Conservation (phyloP, 139 green algal species). For the Deuterostichococcus epilithicus region DNA sequence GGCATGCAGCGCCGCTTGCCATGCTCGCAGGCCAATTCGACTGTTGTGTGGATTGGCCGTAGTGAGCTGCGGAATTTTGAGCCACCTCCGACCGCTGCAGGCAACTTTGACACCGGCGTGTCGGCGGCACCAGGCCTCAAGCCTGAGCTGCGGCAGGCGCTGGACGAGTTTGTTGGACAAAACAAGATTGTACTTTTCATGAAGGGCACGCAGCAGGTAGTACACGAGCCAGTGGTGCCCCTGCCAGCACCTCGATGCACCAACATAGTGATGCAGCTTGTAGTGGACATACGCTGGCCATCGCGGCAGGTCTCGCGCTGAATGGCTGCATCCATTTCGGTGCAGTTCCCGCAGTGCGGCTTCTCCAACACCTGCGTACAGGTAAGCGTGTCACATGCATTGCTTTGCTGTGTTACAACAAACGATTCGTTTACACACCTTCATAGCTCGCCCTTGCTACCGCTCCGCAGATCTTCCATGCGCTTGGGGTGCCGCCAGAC, state of each 20-base stretch:
- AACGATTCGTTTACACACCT: no score
- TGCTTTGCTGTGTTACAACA: background rate
- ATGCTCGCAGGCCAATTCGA: no score
- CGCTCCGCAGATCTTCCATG: slow-evolving; percentile 74
- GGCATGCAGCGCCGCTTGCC: no score
- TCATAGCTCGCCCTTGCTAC: background rate
- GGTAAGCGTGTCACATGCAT: slow-evolving; percentile 4
- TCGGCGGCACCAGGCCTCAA: slow-evolving; percentile 32
- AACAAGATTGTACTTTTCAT: slow-evolving; percentile 89
- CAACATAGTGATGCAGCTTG: no score
- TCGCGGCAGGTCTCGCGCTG: no score
- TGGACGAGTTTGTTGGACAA: slow-evolving; percentile 66
- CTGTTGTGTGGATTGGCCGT: no score
- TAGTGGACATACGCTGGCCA: no score
- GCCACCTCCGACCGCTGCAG: background rate
- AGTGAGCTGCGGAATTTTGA: no score
- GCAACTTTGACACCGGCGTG: background rate
- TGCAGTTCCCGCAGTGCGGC: slow-evolving; percentile 92
- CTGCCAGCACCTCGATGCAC: no score
- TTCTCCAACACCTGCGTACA: slow-evolving; percentile 94
- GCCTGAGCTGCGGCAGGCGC: slow-evolving; percentile 58
- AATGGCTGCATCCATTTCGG: slow-evolving; percentile 89
- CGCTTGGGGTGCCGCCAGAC: slow-evolving; percentile 61
- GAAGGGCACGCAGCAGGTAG: slow-evolving; percentile 29
- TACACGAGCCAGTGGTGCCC: slow-evolving; percentile 15